These are phyloP conservation scores for Dalechampia spathulata DNA, from an alignment of 441 rosid genomes.

Conservation along the genomic window DNA sequence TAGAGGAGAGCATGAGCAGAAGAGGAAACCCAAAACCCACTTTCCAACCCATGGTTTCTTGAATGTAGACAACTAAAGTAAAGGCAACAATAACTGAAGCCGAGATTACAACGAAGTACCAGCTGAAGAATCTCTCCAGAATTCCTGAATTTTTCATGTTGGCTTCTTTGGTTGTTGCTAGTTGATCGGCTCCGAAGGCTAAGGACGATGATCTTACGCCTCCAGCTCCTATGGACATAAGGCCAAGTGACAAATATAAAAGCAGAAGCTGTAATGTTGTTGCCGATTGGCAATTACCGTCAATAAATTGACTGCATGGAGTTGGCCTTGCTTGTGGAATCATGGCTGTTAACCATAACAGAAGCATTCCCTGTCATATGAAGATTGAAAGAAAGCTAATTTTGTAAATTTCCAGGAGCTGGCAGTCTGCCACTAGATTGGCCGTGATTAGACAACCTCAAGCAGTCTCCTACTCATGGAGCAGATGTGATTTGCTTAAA, in stretches of 20 bases:
- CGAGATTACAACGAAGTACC: slow-evolving; percentile 35
- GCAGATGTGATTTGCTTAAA: too few relatives aligned
- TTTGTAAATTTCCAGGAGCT: too few relatives aligned
- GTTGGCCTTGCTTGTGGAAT: slow-evolving; percentile 34
- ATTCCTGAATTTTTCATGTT: background rate
- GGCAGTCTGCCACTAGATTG: too few relatives aligned
- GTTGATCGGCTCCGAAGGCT: slow-evolving; percentile 39
- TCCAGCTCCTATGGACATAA: slow-evolving; percentile 56
- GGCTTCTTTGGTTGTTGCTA: background rate
- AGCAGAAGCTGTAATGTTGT: slow-evolving; percentile 31
- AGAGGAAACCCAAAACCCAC: slow-evolving; percentile 54
- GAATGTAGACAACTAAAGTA: slow-evolving; percentile 52
- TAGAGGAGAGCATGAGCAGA: slow-evolving; percentile 37
- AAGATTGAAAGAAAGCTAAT: too few relatives aligned
- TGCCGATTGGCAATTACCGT: slow-evolving; percentile 27
- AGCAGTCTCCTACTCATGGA: too few relatives aligned
- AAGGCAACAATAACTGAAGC: slow-evolving; percentile 28
- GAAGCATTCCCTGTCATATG: slow-evolving; percentile 36
- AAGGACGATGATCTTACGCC: slow-evolving; percentile 46
- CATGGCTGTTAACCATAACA: slow-evolving; percentile 43
- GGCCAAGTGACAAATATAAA: slow-evolving; percentile 32
- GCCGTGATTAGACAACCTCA: too few relatives aligned
- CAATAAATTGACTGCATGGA: slow-evolving; percentile 21
- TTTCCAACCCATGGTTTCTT: slow-evolving; percentile 50
- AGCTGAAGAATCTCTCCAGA: slow-evolving; percentile 16